Evolutionary conservation across 805 yeast genomes (phyloP).

Genomic region (Isabelozyma pseudorhagii): DNA sequence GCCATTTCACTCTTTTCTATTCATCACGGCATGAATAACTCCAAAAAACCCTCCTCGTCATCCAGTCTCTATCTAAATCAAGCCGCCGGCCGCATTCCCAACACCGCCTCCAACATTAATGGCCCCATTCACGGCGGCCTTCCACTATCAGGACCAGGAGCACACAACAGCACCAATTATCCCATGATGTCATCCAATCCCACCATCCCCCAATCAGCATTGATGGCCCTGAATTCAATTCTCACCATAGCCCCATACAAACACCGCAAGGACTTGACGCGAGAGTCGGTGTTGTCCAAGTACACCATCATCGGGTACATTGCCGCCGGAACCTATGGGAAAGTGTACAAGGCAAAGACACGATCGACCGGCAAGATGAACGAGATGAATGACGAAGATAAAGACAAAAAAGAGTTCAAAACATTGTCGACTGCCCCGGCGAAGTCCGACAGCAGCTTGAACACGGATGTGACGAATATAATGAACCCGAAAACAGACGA

Average conservation of each 20-base stretch:
- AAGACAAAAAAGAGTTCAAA: neutral
- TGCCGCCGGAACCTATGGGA: slow-evolving; percentile 98
- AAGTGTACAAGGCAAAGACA: slow-evolving; percentile 84
- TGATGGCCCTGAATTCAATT: slow-evolving; percentile 39
- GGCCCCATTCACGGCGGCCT: neutral
- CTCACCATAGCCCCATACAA: slow-evolving; percentile 43
- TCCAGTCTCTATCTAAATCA: neutral
- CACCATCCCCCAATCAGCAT: slow-evolving; percentile 30
- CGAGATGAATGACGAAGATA: slow-evolving; percentile 9
- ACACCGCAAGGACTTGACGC: slow-evolving; percentile 54
- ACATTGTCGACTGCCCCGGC: neutral
- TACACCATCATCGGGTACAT: slow-evolving; percentile 91
- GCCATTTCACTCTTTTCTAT: neutral
- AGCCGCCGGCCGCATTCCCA: neutral
- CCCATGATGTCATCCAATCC: neutral
- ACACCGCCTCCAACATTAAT: neutral
- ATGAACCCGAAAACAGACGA: slow-evolving; percentile 1
- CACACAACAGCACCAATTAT: neutral
- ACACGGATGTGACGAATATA: neutral
- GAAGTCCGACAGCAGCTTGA: neutral
- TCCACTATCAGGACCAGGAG: neutral
- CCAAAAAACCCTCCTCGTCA: neutral
- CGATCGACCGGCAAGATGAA: slow-evolving; percentile 14
- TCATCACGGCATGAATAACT: neutral
- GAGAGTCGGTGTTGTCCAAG: slow-evolving; percentile 75